Evolutionary conservation across 192 early-diverging fungal species (phyloP).

Genomic region (Rhizoclosmatium sp.): DNA sequence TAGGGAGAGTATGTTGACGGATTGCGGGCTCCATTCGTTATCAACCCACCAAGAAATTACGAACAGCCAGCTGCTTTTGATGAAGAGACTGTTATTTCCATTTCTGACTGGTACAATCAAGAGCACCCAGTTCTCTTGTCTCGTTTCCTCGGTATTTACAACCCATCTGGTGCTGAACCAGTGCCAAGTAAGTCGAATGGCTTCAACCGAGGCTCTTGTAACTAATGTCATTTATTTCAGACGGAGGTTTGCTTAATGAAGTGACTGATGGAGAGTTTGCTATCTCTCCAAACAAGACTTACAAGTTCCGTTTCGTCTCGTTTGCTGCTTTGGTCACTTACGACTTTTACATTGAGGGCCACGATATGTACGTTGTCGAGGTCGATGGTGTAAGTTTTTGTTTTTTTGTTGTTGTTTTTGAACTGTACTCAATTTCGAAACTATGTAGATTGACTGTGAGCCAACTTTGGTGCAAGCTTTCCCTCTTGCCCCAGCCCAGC

Average conservation of each 20-base stretch:
- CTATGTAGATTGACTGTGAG: constrained; percentile 56
- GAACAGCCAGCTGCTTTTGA: constrained; percentile 36
- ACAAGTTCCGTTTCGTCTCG: constrained; percentile 85
- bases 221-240: constrained; percentile 23
- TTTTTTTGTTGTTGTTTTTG: constrained; percentile 16
- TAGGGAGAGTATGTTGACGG: constrained; percentile 82
- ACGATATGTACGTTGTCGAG: constrained; percentile 81
- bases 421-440: not conserved
- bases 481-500: constrained; percentile 75
- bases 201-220: not conserved
- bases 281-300: constrained; percentile 81
- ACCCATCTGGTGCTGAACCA: constrained; percentile 71
- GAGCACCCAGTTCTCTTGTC: constrained; percentile 60
- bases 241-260: constrained; percentile 73
- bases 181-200: constrained; percentile 50
- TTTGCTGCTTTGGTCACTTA: constrained; percentile 80
- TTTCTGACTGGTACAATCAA: constrained; percentile 75
- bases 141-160: constrained; percentile 69
- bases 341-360: constrained; percentile 81
- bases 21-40: constrained; percentile 73
- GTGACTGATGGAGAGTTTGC: constrained; percentile 48
- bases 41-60: constrained; percentile 64
- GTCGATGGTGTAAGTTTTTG: constrained; percentile 65
- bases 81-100: constrained; percentile 54
- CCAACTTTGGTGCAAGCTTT: constrained; percentile 62